A percentile compares a stretch with the other conserved stretches of the same genome.
Conservation (phyloP, 768 basidiomycete species). For the Collybiopsis confluens region DNA sequence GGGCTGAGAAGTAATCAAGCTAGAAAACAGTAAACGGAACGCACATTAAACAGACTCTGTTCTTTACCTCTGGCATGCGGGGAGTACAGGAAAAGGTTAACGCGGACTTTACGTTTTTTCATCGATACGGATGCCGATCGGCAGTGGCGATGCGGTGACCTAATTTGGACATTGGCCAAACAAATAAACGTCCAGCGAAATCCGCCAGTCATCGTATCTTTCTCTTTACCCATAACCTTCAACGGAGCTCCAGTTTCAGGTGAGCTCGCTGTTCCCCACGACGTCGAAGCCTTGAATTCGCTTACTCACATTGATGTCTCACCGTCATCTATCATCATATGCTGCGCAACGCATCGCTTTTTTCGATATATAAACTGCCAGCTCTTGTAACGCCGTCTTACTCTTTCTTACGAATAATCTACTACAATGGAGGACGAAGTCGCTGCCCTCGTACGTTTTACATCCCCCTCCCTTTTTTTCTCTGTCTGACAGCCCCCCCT, state of each 20-base stretch:
- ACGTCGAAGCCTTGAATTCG: not conserved
- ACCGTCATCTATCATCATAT: not conserved
- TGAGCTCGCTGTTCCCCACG: not conserved
- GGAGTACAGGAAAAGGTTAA: no score
- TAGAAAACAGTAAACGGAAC: slow-evolving; percentile 15
- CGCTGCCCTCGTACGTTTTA: slow-evolving; percentile 18
- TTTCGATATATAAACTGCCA: not conserved
- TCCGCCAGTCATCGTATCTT: not conserved
- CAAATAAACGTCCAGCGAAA: not conserved
- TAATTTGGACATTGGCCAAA: not conserved
- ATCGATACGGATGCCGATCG: not conserved
- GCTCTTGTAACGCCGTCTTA: slow-evolving; percentile 6
- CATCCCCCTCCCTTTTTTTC: not conserved
- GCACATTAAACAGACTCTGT: slow-evolving; percentile 91
- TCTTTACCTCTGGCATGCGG: slow-evolving; percentile 46
- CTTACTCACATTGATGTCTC: not conserved
- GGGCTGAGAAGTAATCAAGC: not conserved
- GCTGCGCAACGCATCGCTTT: not conserved
- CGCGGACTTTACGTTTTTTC: no score
- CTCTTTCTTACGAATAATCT: slow-evolving; percentile 11
- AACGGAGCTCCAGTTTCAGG: not conserved
- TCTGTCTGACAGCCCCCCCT: not conserved
- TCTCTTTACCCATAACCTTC: slow-evolving; percentile 2
- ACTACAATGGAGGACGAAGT: slow-evolving; percentile 25
- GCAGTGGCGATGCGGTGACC: not conserved